Conservation (phyloP, 1,284 basidiomycete genomes). For the Ustilago curta region DNA sequence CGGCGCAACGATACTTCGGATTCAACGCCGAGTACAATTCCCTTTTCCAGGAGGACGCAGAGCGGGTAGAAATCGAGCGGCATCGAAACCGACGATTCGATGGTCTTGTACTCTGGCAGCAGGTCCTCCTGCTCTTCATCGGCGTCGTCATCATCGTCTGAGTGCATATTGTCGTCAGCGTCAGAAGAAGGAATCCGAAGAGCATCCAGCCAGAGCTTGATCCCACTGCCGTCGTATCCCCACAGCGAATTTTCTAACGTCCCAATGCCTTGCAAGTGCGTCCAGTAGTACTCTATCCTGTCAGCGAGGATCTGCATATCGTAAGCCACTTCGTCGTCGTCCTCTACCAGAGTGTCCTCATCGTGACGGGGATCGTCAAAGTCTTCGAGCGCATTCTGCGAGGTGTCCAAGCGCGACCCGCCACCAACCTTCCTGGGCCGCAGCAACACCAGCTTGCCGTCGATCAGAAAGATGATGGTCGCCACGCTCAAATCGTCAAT, state of each 20-base stretch:
- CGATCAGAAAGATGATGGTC: conserved; percentile 94
- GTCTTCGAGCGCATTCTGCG: conserved; percentile 14
- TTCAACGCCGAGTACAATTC: conserved; percentile 95
- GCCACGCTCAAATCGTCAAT: conserved; percentile 92
- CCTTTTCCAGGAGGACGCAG: conserved; percentile 97
- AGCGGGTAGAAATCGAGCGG: conserved; percentile 93
- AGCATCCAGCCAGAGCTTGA: conserved; percentile 95
- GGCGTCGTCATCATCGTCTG: conserved; percentile 38
- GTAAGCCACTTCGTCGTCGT: conserved; percentile 92
- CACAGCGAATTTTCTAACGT: conserved; percentile 95
- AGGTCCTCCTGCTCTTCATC: conserved; percentile 67
- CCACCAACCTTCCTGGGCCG: conserved; percentile 69
- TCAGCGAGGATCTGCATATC: conserved; percentile 97
- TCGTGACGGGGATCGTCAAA: conserved; percentile 31
- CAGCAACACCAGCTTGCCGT: conserved; percentile 88
- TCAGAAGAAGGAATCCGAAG: conserved; percentile 77
- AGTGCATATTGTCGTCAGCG: conserved; percentile 13
- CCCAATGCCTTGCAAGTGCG: conserved; percentile 90
- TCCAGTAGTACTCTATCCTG: conserved; percentile 98
- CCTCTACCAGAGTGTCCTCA: conserved; percentile 14
- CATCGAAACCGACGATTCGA: conserved; percentile 92
- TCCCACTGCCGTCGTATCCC: conserved; percentile 91
- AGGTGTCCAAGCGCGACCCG: conserved; percentile 3
- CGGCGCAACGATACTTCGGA: conserved; percentile 82
- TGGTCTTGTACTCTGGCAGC: conserved; percentile 73